Base-by-base conservation (phyloP, 2,329 filamentous ascomycete species). In the Didymella glomerata region DNA sequence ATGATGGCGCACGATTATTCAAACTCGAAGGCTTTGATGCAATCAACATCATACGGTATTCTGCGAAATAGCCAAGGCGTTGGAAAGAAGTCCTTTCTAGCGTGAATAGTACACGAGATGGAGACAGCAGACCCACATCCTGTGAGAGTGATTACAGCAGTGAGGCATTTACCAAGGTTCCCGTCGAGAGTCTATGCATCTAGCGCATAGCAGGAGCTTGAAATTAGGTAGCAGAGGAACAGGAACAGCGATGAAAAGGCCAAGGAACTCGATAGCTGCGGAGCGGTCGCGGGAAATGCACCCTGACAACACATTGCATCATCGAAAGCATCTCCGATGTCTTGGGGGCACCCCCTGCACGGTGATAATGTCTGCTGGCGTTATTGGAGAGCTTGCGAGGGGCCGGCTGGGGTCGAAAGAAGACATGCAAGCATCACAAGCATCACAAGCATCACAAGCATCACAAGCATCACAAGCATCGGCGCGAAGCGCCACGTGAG, bases 391-490 rank as follows among this genome's bases (percentile, higher is more conserved):
- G 8, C 47, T 25, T 36, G 22, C 46, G 9, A n/a, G 13, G 9
- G 27, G 30, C 22, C 24, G 30, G 16, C 18, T 2, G 10, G 47
- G 20, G 25, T 28, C 36, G 48, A 38, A 25, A 24, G 41, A 48
- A 47, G 54, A 44, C 9, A 18, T 27, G 36, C 32, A 36, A 34
- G 32, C 47, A 16, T 44, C 20, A 20, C 53, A 56, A 57, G 30
- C 54, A 32, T 57, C 14, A 18, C 28, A 40, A 50, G 48, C 48
- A 49, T 25, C 30, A n/a, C 32, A 36, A 34, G 32, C 47, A 16
- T 44, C 20, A 20, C 53, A 56, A 57, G 30, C 54, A 32, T 57
- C 14, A 18, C 28, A 40, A 50, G 48, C 48, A 49, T 25, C 30
- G 46, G 18, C 25, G 5, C 22, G 40, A 20, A 24, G 48, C 48